These are phyloP conservation scores for Jacaranda mimosifolia DNA, from an alignment of 257 asterid species.

Conservation along the genomic window DNA sequence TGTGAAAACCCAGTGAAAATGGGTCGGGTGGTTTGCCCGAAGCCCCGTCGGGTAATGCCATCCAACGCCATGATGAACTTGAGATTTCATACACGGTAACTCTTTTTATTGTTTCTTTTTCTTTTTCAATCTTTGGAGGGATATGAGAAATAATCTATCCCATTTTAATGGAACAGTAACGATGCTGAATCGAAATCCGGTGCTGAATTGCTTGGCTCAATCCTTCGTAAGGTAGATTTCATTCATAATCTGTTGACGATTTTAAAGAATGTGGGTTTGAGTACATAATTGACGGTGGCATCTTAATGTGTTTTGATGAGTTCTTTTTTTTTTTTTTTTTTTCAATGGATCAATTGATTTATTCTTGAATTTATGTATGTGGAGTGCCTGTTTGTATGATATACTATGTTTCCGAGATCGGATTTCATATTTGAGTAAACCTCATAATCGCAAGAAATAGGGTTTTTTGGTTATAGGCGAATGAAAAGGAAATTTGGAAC, in stretches of 20 bases:
- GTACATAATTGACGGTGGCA: not conserved
- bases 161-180: conserved; percentile 35
- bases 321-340: not conserved
- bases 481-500: no score
- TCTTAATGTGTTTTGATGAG: not conserved
- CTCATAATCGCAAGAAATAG: no score
- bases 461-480: no score
- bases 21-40: conserved; percentile 57
- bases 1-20: conserved; percentile 39
- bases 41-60: conserved; percentile 51
- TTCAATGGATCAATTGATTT: not conserved
- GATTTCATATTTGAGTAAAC: no score
- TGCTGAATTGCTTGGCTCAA: conserved; percentile 47
- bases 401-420: no score
- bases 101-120: not conserved
- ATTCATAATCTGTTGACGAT: not conserved
- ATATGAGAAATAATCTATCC: not conserved
- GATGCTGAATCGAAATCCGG: conserved; percentile 44
- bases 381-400: no score
- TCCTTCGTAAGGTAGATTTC: conserved; percentile 45
- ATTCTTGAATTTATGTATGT: not conserved
- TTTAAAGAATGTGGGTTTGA: not conserved
- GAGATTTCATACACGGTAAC: conserved; percentile 43
- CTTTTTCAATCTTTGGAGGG: not conserved
- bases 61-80: conserved; percentile 30